These are phyloP conservation scores for Filosporella fistucella DNA, from an alignment of 495 filamentous ascomycete species.

Conservation along the genomic window DNA sequence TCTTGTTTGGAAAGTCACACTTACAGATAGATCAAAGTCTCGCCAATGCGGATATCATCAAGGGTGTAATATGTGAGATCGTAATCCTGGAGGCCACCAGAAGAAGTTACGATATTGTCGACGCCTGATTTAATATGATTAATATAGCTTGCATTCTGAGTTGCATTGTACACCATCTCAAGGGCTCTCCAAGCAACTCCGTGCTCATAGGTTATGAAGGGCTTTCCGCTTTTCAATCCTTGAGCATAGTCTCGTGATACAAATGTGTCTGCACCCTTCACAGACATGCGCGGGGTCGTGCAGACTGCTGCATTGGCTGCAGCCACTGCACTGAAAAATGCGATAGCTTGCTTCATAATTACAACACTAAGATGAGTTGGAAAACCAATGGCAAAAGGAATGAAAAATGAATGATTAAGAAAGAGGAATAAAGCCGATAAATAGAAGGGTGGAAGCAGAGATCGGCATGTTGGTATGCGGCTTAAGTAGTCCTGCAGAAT, in stretches of 20 bases:
- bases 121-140: neutral
- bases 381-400: too few relatives aligned
- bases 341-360: neutral
- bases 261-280: neutral
- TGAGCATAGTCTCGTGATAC: neutral
- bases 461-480: too few relatives aligned
- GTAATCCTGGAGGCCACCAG: neutral
- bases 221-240: neutral
- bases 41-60: constrained; percentile 45
- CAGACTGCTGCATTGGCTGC: constrained; percentile 2
- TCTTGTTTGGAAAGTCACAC: neutral
- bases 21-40: constrained; percentile 39
- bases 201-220: constrained; percentile 1
- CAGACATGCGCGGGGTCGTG: neutral
- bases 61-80: constrained; percentile 35
- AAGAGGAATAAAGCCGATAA: too few relatives aligned
- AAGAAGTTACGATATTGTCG: neutral
- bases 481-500: too few relatives aligned
- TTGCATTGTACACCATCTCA: constrained; percentile 2
- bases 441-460: too few relatives aligned
- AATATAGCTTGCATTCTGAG: neutral
- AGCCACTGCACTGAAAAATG: neutral
- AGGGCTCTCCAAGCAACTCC: constrained; percentile 1
- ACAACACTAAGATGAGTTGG: too few relatives aligned
- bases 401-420: too few relatives aligned